Evolutionary conservation across 2,329 filamentous ascomycete species (phyloP).

Genomic region (Dendrostoma leiphaemia): DNA sequence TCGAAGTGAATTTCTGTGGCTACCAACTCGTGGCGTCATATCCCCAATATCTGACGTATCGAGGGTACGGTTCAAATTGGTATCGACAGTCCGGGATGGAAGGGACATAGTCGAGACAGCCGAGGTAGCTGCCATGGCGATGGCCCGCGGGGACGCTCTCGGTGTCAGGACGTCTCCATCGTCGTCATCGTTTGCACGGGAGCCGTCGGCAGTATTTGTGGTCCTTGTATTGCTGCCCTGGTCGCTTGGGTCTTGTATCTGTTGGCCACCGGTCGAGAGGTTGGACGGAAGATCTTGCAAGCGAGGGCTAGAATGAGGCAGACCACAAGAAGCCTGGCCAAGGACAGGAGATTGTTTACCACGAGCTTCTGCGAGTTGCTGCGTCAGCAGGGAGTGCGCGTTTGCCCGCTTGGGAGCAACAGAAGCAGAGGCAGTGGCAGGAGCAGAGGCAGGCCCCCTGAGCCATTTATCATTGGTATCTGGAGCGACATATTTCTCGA

Average conservation of each 20-base stretch:
- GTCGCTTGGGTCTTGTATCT: conserved; percentile 14
- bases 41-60: conserved; percentile 32
- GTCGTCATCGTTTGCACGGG: conserved; percentile 24
- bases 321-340: conserved; percentile 14
- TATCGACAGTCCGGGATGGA: conserved; percentile 8
- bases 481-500: conserved; percentile 19
- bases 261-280: conserved; percentile 12
- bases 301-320: conserved; percentile 13
- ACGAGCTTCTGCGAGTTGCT: conserved; percentile 58
- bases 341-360: conserved; percentile 39
- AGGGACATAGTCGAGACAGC: conserved; percentile 20
- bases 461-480: conserved; percentile 19
- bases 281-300: conserved; percentile 13
- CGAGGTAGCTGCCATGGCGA: conserved; percentile 20
- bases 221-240: conserved; percentile 18
- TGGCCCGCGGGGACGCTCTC: conserved; percentile 29
- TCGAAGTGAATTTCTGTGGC: conserved; percentile 33
- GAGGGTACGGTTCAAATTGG: conserved; percentile 15
- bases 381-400: conserved; percentile 55
- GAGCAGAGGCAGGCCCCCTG: conserved; percentile 12
- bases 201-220: conserved; percentile 22
- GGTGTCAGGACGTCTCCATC: conserved; percentile 38
- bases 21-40: conserved; percentile 32
- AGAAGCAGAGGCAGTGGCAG: conserved; percentile 24
- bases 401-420: conserved; percentile 40